phyloP scores from a whole-genome alignment of 306 rosid genomes.

The Acacia crassicarpa region DNA sequence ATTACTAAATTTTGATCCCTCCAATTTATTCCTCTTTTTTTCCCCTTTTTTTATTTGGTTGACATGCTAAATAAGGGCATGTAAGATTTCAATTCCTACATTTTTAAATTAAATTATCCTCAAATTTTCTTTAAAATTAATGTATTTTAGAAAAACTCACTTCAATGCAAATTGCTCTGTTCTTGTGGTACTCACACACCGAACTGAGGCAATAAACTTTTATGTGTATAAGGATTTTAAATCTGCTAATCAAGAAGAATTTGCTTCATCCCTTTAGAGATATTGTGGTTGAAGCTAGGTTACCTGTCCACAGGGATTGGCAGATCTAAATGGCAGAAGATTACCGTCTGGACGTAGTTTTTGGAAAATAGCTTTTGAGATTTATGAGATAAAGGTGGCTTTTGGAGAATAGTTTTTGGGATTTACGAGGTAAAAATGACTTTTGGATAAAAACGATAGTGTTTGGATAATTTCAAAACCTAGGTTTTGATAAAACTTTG shows the following conservation, averaged over 20 bases:
- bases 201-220: neutral
- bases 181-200: neutral
- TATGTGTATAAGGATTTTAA: neutral
- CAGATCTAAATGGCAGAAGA: no score
- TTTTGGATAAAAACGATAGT: no score
- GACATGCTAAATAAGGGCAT: neutral
- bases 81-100: neutral
- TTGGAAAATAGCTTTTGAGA: no score
- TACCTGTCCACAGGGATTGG: no score
- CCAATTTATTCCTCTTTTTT: neutral
- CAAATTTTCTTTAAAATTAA: neutral
- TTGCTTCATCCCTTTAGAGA: neutral
- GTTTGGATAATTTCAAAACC: no score
- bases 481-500: no score
- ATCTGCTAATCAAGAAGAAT: neutral
- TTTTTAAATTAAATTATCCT: neutral
- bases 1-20: neutral
- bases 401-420: no score
- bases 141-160: neutral
- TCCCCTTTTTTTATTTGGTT: neutral
- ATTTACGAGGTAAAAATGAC: no score
- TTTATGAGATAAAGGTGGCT: no score
- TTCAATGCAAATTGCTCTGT: neutral
- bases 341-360: no score
- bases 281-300: no score